Conservation (phyloP, 148 eudicot genomes). For the Tetragonia tetragonoides region DNA sequence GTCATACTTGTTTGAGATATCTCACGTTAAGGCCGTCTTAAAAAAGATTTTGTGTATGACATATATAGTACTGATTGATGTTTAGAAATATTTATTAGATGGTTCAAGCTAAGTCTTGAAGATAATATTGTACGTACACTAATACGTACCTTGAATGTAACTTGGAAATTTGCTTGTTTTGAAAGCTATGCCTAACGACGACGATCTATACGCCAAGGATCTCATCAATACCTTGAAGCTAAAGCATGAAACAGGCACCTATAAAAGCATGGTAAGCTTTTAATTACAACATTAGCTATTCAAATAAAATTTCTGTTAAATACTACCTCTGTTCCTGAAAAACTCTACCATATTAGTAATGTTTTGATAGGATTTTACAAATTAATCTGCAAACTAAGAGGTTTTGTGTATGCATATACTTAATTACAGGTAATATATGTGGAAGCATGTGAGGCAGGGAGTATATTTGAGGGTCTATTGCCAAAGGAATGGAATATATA, state of each 20-base stretch:
- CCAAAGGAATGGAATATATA: constrained; percentile 53
- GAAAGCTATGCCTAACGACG: constrained; percentile 69
- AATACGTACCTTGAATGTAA: background rate
- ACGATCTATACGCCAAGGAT: constrained; percentile 60
- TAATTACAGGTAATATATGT: constrained; percentile 55
- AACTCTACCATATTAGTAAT: too few relatives aligned
- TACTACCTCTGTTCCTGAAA: too few relatives aligned
- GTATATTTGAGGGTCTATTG: constrained; percentile 67
- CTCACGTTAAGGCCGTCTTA: too few relatives aligned
- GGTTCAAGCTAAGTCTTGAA: too few relatives aligned
- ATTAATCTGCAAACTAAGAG: too few relatives aligned
- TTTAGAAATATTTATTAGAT: too few relatives aligned
- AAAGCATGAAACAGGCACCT: constrained; percentile 53
- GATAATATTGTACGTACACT: too few relatives aligned
- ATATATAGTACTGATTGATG: too few relatives aligned
- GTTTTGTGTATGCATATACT: background rate
- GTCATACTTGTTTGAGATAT: too few relatives aligned
- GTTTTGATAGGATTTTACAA: too few relatives aligned
- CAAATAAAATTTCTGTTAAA: too few relatives aligned
- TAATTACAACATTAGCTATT: background rate
- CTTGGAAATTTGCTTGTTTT: background rate
- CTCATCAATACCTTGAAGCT: constrained; percentile 54
- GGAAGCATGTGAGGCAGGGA: constrained; percentile 83
- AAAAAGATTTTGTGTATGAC: too few relatives aligned
- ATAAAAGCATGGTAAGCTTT: constrained; percentile 65